phyloP scores from a whole-genome alignment of 768 basidiomycete genomes.

The Naganishia randhawae region DNA sequence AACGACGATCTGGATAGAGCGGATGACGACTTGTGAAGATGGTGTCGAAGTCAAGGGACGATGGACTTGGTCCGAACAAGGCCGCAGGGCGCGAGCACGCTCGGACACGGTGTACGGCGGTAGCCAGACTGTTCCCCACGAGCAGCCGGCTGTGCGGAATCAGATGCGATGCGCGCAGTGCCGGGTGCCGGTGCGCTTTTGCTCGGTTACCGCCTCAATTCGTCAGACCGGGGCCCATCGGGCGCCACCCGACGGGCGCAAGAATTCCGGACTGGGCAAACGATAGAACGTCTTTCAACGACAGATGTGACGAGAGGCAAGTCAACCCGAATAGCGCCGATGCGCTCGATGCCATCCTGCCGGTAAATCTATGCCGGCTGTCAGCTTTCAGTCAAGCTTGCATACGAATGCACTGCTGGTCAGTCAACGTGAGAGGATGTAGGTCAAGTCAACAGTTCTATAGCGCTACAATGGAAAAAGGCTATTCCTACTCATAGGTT shows the following conservation, averaged over 20 bases:
- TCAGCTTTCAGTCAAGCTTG: too few relatives aligned
- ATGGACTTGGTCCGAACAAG: conserved; percentile 15
- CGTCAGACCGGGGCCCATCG: not conserved
- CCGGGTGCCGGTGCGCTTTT: too few relatives aligned
- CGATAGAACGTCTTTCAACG: conserved; percentile 17
- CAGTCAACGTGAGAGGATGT: too few relatives aligned
- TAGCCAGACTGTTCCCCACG: not conserved
- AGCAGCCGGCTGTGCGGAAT: not conserved
- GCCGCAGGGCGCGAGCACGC: not conserved
- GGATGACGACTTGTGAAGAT: not conserved
- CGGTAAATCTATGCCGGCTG: too few relatives aligned
- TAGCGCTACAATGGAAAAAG: too few relatives aligned
- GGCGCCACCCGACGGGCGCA: not conserved
- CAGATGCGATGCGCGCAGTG: not conserved
- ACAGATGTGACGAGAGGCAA: too few relatives aligned
- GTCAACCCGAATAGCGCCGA: not conserved
- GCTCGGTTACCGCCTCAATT: not conserved
- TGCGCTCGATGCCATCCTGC: not conserved
- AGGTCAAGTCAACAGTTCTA: too few relatives aligned
- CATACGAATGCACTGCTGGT: too few relatives aligned
- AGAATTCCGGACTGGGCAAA: not conserved
- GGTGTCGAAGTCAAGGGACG: not conserved
- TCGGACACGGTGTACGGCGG: not conserved
- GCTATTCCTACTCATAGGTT: too few relatives aligned
- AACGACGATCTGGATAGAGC: not conserved